Evolutionary conservation across 805 yeast species (phyloP), one percentile per base, ranked within the genome.

Genomic region (Tetrapisispora iriomotensis): DNA sequence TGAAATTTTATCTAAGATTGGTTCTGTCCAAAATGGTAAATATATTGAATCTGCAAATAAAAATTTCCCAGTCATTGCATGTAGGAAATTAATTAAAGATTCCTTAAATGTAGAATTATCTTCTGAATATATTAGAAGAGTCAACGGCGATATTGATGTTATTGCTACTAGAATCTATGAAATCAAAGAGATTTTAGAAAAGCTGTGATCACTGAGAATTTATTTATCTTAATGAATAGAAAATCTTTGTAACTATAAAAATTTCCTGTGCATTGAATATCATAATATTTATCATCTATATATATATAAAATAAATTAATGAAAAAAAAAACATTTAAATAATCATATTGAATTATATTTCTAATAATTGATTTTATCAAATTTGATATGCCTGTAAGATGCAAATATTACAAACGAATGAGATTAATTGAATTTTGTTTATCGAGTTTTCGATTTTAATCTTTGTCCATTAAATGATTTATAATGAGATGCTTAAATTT

Each of bases 51-150:
- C 43, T 31, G 48, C 46, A 28, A 56, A 56, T 37, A 50, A 42
- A 27, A 48, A 47, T 34, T 54, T 56, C 36, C 44, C 48, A 4
- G 32, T 56, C 1, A 49, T 45, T 15, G 37, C 46, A 8, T 44
- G 65, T 19, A 56, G 59, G 39, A 42, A 53, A n/a, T 35, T 64
- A 15, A 49, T 64, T 5, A 56, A 60, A 26, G 49, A 52, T 15
- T 58, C 63, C 19, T 49, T 64, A 6, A 58, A 58, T 29, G 58
- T 65, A 23, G 68, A 65, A 33, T 48, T 66, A 31, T 62, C 66
- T 0, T 41, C 48, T 19, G 65, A 64, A 26, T 58, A 50, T 40
- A 51, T 58, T 22, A 49, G 41, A 27, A 54, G 54, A 28, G 52
- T 56, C 6, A 51, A 54, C 35, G 60, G 58, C 37, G 60, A 58